phyloP scores from a whole-genome alignment of 306 rosid species.

The Gastrolobium villosum region DNA sequence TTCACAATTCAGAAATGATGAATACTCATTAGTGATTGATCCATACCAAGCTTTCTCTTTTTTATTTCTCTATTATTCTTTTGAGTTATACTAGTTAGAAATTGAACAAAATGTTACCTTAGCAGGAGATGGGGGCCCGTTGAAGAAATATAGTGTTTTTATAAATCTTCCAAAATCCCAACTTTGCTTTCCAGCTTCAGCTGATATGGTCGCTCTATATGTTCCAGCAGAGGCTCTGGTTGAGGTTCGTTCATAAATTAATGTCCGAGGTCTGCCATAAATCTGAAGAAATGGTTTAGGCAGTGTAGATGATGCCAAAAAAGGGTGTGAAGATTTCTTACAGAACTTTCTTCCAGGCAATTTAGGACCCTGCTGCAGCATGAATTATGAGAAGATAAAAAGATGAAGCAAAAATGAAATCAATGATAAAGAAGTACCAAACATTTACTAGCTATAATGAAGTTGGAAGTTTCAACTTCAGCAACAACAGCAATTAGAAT shows the following conservation, averaged over 20 bases:
- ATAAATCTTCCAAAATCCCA: constrained; percentile 92
- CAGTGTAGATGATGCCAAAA: constrained; percentile 57
- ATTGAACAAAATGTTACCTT: constrained; percentile 63
- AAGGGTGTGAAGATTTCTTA: constrained; percentile 49
- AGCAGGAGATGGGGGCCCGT: constrained; percentile 84
- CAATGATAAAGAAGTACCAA: not conserved
- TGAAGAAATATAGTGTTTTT: constrained; percentile 80
- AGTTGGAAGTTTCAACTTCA: constrained; percentile 17
- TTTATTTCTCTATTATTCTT: not conserved
- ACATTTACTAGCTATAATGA: constrained; percentile 16
- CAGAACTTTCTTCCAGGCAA: constrained; percentile 55
- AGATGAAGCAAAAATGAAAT: constrained; percentile 2
- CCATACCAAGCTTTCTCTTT: constrained; percentile 18
- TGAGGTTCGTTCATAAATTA: constrained; percentile 49
- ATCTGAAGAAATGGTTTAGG: constrained; percentile 83
- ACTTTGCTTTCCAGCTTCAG: constrained; percentile 69
- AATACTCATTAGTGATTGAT: constrained; percentile 61
- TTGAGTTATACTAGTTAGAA: constrained; percentile 12
- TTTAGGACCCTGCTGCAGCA: constrained; percentile 69
- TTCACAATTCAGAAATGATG: constrained; percentile 65
- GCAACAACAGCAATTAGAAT: constrained; percentile 27
- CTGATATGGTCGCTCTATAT: constrained; percentile 54
- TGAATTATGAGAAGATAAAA: constrained; percentile 23
- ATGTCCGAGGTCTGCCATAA: constrained; percentile 52
- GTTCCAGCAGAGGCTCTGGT: constrained; percentile 52